Evolutionary conservation across 805 yeast genomes (phyloP), one percentile per base, ranked within the genome.

Genomic region (Lachancea mirantina): DNA sequence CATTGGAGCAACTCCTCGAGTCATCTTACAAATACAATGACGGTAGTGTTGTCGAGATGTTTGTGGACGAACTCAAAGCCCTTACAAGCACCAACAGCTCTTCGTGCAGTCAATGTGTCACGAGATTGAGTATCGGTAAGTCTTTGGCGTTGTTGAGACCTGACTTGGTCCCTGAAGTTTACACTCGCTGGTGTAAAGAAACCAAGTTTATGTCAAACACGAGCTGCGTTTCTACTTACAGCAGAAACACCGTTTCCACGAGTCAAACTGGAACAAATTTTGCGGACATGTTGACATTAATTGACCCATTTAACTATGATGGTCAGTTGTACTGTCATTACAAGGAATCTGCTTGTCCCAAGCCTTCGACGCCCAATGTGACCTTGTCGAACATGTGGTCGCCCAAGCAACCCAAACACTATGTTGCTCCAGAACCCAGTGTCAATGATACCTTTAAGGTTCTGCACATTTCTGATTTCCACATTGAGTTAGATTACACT

Each of bases 391-490:
- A 56, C 17, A 52, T 67, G 59, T 67, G 72, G 70, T 70, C 72
- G 4, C 50, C 47, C 21, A 67, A 62, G 44, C 72, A 53, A 36
- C 61, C 40, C 41, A 61, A 52, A 35, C 67, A 55, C 55, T 66
- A 57, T 41, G 69, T 53, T 36, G 70, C 61, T 48, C 73, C 54
- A 46, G 69, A 56, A 39, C 68, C 55, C 38, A 57, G 61, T 28
- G 61, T 58, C 36, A 61, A 67, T 42, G 64, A 64, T 37, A 68
- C 74, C 32, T 54, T 70, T 37, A 72, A 76, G 38, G 84, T 76
- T 4, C 59, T 79, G 39, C 88, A 79, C 44, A 46, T 79, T 19
- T 68, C 79, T 13, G 87, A 79, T 49, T 73, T 78, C 55, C 85
- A 79, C 52, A 55, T 76, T 28, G 73, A 77, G 49, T 52, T 70